A percentile compares a stretch with the other conserved stretches of the same genome.
These are phyloP conservation scores for Alternaria metachromatica DNA, from an alignment of 2,329 filamentous ascomycete species.

Conservation along the genomic window DNA sequence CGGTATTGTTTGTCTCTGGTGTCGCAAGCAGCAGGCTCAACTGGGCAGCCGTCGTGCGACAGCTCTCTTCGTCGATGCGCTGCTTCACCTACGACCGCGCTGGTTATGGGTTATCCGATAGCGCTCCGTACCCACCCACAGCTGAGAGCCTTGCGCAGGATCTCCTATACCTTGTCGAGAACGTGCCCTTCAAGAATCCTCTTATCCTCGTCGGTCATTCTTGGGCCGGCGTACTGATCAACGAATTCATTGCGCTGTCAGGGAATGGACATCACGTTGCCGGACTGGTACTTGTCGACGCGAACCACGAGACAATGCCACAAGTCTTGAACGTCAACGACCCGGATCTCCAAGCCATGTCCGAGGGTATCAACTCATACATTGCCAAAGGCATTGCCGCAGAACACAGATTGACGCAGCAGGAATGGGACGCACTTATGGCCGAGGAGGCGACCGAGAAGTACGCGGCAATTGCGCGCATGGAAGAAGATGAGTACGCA, in stretches of 20 bases:
- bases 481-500: conserved; percentile 23
- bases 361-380: conserved; percentile 15
- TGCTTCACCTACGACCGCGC: conserved; percentile 31
- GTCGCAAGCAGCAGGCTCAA: conserved; percentile 15
- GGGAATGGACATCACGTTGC: conserved; percentile 22
- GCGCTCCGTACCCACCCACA: conserved; percentile 19
- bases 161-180: conserved; percentile 19
- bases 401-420: conserved; percentile 23
- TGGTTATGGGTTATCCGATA: conserved; percentile 21
- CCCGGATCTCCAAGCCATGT: conserved; percentile 7
- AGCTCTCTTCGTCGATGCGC: conserved; percentile 14
- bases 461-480: conserved; percentile 8
- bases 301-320: conserved; percentile 22
- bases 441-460: conserved; percentile 21
- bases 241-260: conserved; percentile 19
- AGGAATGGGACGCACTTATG: conserved; percentile 25
- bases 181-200: conserved; percentile 22
- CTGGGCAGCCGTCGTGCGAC: conserved; percentile 21
- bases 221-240: conserved; percentile 25
- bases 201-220: conserved; percentile 28
- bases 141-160: conserved; percentile 24
- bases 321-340: conserved; percentile 21
- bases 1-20: conserved; percentile 16
- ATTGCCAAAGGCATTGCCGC: conserved; percentile 14
- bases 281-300: conserved; percentile 26